phyloP scores from a whole-genome alignment of 148 eudicot species.

The Dianthus caryophyllus region DNA sequence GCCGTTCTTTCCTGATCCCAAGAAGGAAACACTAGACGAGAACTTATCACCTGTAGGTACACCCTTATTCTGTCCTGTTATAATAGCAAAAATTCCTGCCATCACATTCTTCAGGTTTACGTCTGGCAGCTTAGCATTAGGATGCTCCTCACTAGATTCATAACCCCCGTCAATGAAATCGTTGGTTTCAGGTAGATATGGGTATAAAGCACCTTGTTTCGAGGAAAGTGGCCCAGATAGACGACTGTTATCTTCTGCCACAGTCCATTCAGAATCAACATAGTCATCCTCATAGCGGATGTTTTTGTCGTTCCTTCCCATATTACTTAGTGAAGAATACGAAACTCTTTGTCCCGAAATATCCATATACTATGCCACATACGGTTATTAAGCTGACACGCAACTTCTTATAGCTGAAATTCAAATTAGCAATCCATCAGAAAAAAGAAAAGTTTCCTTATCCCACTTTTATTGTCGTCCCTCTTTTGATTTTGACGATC shows the following conservation, averaged over 20 bases:
- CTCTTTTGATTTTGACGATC: no score
- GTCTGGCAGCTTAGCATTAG: conserved; percentile 48
- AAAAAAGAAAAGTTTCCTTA: not conserved
- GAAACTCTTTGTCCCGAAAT: conserved; percentile 47
- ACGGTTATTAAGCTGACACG: not conserved
- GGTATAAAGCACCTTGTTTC: conserved; percentile 38
- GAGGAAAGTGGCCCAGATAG: conserved; percentile 28
- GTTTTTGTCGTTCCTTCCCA: conserved; percentile 44
- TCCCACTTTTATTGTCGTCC: no score
- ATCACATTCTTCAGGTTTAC: conserved; percentile 86
- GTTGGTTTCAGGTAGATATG: conserved; percentile 47
- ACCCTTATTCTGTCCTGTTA: conserved; percentile 71
- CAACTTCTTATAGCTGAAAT: conserved; percentile 11
- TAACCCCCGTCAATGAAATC: conserved; percentile 59
- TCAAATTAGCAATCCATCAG: not conserved
- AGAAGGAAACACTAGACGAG: conserved; percentile 72
- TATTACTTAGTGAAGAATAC: conserved; percentile 57
- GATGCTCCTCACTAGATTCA: conserved; percentile 54
- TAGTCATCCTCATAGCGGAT: conserved; percentile 48
- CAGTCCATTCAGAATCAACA: conserved; percentile 49
- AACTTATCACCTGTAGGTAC: conserved; percentile 28
- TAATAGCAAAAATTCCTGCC: conserved; percentile 70
- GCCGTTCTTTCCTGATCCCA: conserved; percentile 80
- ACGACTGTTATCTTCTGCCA: conserved; percentile 31
- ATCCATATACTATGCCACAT: conserved; percentile 42